Base-by-base conservation (phyloP, 345 rosid genomes). In the Barbarea vulgaris region DNA sequence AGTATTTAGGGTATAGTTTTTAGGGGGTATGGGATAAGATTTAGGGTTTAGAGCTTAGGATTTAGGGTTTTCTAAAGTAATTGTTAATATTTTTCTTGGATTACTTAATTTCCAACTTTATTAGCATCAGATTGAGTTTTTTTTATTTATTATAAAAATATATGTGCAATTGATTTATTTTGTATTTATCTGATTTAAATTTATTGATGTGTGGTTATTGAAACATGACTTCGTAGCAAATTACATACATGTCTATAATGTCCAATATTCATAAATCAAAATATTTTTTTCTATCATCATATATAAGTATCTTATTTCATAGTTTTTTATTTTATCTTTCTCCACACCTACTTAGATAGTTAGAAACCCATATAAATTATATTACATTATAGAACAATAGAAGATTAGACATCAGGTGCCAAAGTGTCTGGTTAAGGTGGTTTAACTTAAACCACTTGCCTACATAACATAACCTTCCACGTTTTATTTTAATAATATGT, bases 351-450 rank as follows among this genome's bases (percentile, higher is more conserved):
- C 65, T 55, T 24, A 46, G 37, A 65, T 34, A 63, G 51, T 24
- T 51, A 52, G 53, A 31, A 65, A 7, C 51, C 2, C n/a, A n/a
- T 8, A 51, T 27, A 42, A 17, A 52, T 47, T 59, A 18, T 47
- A 56, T 61, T 67, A 18, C 34, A 36, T 11, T 36, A 50, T 28
- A 50, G 57, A 41, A 51, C 63, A 76, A 7, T 24, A 22, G 44
- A 60, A 31, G 48, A 76, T 30, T 22, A 47, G 31, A 52, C 79
- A 52, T 52, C 64, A 41, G 55, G 55, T 69, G 64, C 64, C 80
- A 76, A 76, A 76, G 70, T 69, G 70, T 53, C 75, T 24, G 70
- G 80, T 76, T 53, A 69, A 41, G 42, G 80, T 69, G 50, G 80
- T 69, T 76, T 61, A 31, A 69, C 75, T 69, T 69, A 76, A 37